phyloP scores from a whole-genome alignment of 441 rosid genomes.

The Daphne laureola region DNA sequence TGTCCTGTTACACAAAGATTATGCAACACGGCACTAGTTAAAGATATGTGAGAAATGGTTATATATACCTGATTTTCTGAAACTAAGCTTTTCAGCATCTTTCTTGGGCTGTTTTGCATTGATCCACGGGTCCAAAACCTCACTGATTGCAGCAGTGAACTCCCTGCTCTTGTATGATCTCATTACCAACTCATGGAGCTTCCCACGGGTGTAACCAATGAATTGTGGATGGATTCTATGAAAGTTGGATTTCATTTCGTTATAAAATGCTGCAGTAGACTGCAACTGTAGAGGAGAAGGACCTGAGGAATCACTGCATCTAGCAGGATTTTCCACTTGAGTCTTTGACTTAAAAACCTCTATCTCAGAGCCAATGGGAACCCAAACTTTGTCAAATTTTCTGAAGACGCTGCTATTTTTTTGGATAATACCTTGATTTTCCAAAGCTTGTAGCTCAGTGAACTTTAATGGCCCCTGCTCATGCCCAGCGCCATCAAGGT shows the following conservation, averaged over 20 bases:
- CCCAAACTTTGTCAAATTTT: conserved; percentile 86
- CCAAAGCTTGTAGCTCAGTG: conserved; percentile 69
- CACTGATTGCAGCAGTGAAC: conserved; percentile 95
- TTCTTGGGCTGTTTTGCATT: conserved; percentile 91
- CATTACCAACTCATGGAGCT: conserved; percentile 96
- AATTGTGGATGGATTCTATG: conserved; percentile 86
- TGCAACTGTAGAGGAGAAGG: conserved; percentile 27
- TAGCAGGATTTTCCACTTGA: conserved; percentile 23
- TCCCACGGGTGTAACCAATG: conserved; percentile 88
- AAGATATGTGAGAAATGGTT: neutral
- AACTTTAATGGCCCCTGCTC: conserved; percentile 81
- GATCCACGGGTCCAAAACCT: conserved; percentile 98
- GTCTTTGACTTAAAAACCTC: conserved; percentile 39
- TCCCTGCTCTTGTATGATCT: conserved; percentile 93
- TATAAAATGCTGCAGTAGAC: conserved; percentile 23
- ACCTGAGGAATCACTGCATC: conserved; percentile 34
- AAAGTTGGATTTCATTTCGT: conserved; percentile 30
- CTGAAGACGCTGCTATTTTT: conserved; percentile 81
- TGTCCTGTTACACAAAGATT: no score
- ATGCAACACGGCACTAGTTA: no score
- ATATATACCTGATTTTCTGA: conserved; percentile 70
- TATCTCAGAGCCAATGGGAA: conserved; percentile 51
- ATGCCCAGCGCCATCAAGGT: conserved; percentile 90
- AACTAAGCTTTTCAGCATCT: conserved; percentile 70
- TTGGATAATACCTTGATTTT: conserved; percentile 59